Base-by-base conservation (phyloP, 495 filamentous ascomycete species). In the Tuber magnatum region DNA sequence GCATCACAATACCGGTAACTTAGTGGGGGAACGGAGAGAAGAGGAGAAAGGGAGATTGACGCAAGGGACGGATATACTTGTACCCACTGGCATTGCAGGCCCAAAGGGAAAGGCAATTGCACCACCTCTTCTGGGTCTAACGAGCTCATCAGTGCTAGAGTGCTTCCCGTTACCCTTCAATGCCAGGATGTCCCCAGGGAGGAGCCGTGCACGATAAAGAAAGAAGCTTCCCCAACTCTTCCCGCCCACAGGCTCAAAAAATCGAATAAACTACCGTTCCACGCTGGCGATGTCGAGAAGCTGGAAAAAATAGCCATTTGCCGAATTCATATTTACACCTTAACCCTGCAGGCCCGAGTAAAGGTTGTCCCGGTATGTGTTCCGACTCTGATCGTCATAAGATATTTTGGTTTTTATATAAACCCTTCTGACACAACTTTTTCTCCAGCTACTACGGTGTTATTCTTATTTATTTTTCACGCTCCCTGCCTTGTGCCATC, bases 131-230 rank as follows among this genome's bases (percentile, higher is more conserved):
- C 28, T 16, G 28, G 16, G 14, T 16, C 56, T 6, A 6, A 35
- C 56, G 56, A 35, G 56, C 56, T 20, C 56, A 18, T 16, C 18
- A n/a, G n/a, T n/a, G n/a, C n/a, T n/a, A n/a, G 16, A 20, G 56
- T 20, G 8, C 56, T 35, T 32, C 16, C 51, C 56, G n/a, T 28
- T 61, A 61, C 56, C 28, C 32, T 65, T 65, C 35, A 65, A 65
- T 65, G 56, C 32, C 56, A 32, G n/a, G n/a, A 65, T 18, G 12
- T 16, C 56, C 56, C 56, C 56, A 35, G 56, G 28, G 28, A 35
- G 56, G 51, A 61, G 56, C 56, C 56, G 56, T 65, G 51, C 51
- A 20, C 56, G 56, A 65, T 65, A 65, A 28, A 28, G 51, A 56
- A 35, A 35, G 56, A 65, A 65, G 28, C 56, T 65, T 65, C 28